Percentiles rank a stretch among this genome's conserved stretches.
Conservation (phyloP, 176 grass and related monocot genomes). For the Musa beccarii region DNA sequence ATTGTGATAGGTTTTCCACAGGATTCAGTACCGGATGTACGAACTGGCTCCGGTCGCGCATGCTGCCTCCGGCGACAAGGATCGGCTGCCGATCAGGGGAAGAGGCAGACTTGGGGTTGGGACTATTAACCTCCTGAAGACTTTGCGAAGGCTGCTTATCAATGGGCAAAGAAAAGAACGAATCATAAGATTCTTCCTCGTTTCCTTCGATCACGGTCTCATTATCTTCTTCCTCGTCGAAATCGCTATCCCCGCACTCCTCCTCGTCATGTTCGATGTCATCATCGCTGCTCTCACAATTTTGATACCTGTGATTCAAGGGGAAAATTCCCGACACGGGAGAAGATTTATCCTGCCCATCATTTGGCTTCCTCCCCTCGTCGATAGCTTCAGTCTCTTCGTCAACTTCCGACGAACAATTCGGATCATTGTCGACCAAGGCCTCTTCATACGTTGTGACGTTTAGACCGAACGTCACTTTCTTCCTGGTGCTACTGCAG, state of each 20-base stretch:
- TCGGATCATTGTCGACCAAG: not conserved
- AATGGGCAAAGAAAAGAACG: constrained; percentile 79
- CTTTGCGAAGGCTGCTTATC: constrained; percentile 22
- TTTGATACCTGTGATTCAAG: constrained; percentile 71
- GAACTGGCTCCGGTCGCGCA: constrained; percentile 52
- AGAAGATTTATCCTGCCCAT: constrained; percentile 19
- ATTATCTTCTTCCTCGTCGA: constrained; percentile 35
- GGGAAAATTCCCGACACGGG: constrained; percentile 47
- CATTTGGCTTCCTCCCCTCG: constrained; percentile 10
- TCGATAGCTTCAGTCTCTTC: constrained; percentile 9
- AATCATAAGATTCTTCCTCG: constrained; percentile 82
- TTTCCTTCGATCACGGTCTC: constrained; percentile 22
- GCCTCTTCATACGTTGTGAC: constrained; percentile 61
- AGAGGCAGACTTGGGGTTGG: not conserved
- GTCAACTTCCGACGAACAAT: constrained; percentile 27
- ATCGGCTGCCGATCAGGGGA: constrained; percentile 21
- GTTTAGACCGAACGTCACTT: constrained; percentile 91
- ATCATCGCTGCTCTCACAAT: constrained; percentile 28
- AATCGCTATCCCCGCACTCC: constrained; percentile 18
- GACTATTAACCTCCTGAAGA: constrained; percentile 27
- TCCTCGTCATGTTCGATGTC: constrained; percentile 46
- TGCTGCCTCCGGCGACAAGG: constrained; percentile 24
- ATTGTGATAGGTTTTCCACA: constrained; percentile 59
- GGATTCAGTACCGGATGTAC: constrained; percentile 50
- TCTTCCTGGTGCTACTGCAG: constrained; percentile 53